phyloP scores from a whole-genome alignment of 805 yeast species.

The Schwanniomyces yamadae region DNA sequence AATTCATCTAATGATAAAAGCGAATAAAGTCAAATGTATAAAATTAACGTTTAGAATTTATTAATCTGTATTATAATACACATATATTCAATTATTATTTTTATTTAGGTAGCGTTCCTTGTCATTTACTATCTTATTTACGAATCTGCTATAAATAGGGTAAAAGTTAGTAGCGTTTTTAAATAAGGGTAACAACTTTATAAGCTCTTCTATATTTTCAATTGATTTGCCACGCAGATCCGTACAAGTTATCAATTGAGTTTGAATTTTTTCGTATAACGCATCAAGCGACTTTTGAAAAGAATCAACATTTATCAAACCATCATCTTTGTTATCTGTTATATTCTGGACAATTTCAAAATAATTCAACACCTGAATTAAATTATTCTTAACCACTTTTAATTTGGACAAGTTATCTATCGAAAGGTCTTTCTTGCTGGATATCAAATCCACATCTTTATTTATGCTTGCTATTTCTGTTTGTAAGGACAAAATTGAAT shows the following conservation, averaged over 20 bases:
- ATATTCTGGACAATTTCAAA: slow-evolving; percentile 38
- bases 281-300: slow-evolving; percentile 40
- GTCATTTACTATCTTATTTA: slow-evolving; percentile 23
- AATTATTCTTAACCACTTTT: slow-evolving; percentile 43
- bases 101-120: slow-evolving; percentile 18
- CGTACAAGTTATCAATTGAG: slow-evolving; percentile 29
- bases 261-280: slow-evolving; percentile 45
- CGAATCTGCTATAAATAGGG: slow-evolving; percentile 49
- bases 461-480: slow-evolving; percentile 38
- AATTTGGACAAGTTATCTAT: slow-evolving; percentile 43
- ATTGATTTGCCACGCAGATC: too few species aligned
- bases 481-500: slow-evolving; percentile 56
- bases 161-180: slow-evolving; percentile 51
- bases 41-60: background rate
- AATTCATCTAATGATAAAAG: background rate
- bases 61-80: background rate
- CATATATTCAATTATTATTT: background rate
- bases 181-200: slow-evolving; percentile 52
- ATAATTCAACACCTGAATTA: slow-evolving; percentile 45
- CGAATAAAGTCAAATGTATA: background rate
- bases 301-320: slow-evolving; percentile 13
- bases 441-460: slow-evolving; percentile 13
- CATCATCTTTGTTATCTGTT: slow-evolving; percentile 7
- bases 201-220: slow-evolving; percentile 44
- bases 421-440: slow-evolving; percentile 18